These are phyloP conservation scores for Blakeslea trispora DNA, from an alignment of 371 early-diverging fungal genomes.

Conservation along the genomic window DNA sequence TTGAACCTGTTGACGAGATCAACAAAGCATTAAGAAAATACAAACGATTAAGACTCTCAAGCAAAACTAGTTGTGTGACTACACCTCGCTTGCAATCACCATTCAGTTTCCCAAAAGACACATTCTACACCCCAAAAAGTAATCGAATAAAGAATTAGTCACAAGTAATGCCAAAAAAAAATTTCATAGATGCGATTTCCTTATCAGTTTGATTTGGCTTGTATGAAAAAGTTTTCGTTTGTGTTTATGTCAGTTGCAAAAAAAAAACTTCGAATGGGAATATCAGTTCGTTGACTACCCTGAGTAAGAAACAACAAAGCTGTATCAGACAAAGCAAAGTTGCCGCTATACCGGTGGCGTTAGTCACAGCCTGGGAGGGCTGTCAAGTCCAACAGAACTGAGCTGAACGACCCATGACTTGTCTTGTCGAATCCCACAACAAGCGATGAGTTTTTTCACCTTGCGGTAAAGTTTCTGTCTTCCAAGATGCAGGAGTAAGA, in stretches of 20 bases:
- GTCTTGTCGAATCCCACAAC: not conserved
- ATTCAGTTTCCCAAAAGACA: not conserved
- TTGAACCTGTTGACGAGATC: not conserved
- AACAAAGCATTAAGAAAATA: conserved; percentile 1
- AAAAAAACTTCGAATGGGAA: not conserved
- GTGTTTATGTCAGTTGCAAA: too few species aligned
- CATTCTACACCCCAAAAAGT: not conserved
- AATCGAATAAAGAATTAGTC: not conserved
- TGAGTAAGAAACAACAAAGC: conserved; percentile 1
- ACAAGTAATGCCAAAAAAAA: too few species aligned
- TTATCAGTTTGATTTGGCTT: too few species aligned
- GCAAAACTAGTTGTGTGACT: not conserved
- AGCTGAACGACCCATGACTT: not conserved
- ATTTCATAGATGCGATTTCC: too few species aligned
- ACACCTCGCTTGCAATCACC: not conserved
- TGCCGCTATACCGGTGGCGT: not conserved
- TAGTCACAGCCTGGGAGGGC: conserved; percentile 1
- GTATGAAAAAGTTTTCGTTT: too few species aligned
- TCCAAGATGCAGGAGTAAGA: not conserved
- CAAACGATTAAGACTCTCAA: not conserved
- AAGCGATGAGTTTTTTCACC: not conserved
- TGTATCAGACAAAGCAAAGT: not conserved
- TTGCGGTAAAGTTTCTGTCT: conserved; percentile 1
- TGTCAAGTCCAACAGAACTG: conserved; percentile 2
- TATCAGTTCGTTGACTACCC: conserved; percentile 1